phyloP scores from a whole-genome alignment of 805 yeast genomes.

The Wickerhamiella azymoides region DNA sequence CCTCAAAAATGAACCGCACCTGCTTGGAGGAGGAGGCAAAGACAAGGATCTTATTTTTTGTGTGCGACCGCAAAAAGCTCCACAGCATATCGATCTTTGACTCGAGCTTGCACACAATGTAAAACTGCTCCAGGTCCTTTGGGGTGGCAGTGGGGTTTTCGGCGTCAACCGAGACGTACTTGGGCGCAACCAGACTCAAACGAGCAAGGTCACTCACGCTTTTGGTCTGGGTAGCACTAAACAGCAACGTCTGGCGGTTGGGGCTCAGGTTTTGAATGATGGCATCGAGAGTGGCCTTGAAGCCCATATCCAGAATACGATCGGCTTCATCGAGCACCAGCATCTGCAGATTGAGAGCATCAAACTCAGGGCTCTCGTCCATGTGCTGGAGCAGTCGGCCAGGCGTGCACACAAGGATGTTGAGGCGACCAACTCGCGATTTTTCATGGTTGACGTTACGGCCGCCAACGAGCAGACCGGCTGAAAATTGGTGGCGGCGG shows the following conservation, averaged over 20 bases:
- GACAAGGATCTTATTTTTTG: conserved; percentile 66
- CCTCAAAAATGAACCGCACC: conserved; percentile 78
- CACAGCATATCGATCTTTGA: conserved; percentile 78
- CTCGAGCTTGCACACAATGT: conserved; percentile 51
- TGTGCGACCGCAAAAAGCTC: conserved; percentile 74
- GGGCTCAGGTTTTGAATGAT: conserved; percentile 67
- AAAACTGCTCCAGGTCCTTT: conserved; percentile 69
- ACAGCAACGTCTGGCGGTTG: conserved; percentile 67
- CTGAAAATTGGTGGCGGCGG: conserved; percentile 57
- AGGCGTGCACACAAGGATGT: conserved; percentile 81
- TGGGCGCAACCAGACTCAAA: conserved; percentile 52
- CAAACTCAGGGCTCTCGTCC: conserved; percentile 78
- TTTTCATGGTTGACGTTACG: conserved; percentile 72
- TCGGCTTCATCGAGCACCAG: conserved; percentile 86
- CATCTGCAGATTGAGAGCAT: conserved; percentile 58
- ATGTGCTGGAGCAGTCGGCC: conserved; percentile 82
- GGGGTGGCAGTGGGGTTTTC: conserved; percentile 47
- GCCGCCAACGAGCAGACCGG: conserved; percentile 89
- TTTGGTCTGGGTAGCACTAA: conserved; percentile 83
- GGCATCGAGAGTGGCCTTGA: conserved; percentile 67
- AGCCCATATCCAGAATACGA: conserved; percentile 87
- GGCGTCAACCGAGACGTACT: conserved; percentile 38
- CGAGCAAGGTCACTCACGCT: conserved; percentile 72
- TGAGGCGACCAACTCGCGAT: conserved; percentile 65
- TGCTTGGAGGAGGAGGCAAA: conserved; percentile 81